Evolutionary conservation across 2,329 filamentous ascomycete species (phyloP).

Genomic region (Cryphonectria parasitica): DNA sequence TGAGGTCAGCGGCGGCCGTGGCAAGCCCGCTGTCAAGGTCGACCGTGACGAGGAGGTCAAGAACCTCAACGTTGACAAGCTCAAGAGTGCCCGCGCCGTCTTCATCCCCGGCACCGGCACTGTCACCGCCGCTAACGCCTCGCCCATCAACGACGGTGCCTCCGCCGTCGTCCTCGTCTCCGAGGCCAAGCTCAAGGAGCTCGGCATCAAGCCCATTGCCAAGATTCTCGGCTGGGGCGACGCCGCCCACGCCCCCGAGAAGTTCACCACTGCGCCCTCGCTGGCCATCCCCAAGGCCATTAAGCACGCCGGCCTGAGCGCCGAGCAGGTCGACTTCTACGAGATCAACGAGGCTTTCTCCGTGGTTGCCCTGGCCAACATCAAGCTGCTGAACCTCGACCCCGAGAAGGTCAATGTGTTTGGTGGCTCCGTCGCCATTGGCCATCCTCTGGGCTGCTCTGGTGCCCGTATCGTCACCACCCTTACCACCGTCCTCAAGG

Average conservation of each 20-base stretch:
- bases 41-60: constrained; percentile 94
- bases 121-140: constrained; percentile 94
- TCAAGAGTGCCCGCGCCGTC: constrained; percentile 81
- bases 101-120: constrained; percentile 82
- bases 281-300: constrained; percentile 97
- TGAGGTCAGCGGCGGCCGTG: constrained; percentile 83
- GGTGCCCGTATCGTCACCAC: constrained; percentile 94
- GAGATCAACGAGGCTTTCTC: constrained; percentile 99
- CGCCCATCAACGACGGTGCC: constrained; percentile 93
- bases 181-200: constrained; percentile 90
- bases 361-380: constrained; percentile 93
- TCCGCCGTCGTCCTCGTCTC: constrained; percentile 92
- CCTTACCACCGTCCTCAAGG: constrained; percentile 81
- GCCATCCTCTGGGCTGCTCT: constrained; percentile 91
- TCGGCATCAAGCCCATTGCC: constrained; percentile 87
- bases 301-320: constrained; percentile 84
- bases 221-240: constrained; percentile 99
- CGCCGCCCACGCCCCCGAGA: constrained; percentile 85
- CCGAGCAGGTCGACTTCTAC: constrained; percentile 83
- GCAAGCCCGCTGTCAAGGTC: constrained; percentile 82
- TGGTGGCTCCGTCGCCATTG: constrained; percentile 92
- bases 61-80: constrained; percentile 86
- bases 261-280: constrained; percentile 93
- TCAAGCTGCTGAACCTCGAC: constrained; percentile 82
- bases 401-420: constrained; percentile 93